phyloP scores from a whole-genome alignment of 2,329 filamentous ascomycete species.

The Fusarium anthophilum region DNA sequence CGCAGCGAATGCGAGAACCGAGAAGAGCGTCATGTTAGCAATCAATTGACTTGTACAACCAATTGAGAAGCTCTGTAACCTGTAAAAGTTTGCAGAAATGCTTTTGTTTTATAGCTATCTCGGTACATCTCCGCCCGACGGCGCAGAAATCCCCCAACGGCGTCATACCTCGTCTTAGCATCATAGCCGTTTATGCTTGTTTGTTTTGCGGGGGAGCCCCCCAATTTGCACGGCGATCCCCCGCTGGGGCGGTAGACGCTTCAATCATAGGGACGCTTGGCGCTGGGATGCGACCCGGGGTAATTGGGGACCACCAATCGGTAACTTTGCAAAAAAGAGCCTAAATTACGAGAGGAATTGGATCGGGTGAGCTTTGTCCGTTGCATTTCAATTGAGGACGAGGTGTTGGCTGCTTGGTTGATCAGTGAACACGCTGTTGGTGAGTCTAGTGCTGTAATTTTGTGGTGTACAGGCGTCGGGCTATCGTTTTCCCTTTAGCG shows the following conservation, averaged over 20 bases:
- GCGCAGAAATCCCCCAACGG: background rate
- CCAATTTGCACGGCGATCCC: conserved; percentile 27
- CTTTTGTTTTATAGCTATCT: conserved; percentile 15
- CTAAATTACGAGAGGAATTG: background rate
- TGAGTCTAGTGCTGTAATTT: background rate
- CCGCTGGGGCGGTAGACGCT: conserved; percentile 29
- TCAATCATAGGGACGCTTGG: conserved; percentile 30
- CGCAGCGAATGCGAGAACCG: conserved; percentile 21
- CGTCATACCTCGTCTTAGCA: conserved; percentile 7
- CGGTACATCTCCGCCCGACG: conserved; percentile 24
- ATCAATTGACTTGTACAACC: background rate
- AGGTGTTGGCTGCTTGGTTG: too few relatives aligned
- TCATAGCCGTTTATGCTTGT: background rate
- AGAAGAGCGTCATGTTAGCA: background rate
- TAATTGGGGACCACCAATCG: conserved; percentile 26
- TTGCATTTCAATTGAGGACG: background rate
- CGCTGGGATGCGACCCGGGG: background rate
- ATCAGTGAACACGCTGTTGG: background rate
- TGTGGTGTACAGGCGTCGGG: background rate
- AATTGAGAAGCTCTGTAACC: background rate
- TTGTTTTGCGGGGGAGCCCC: conserved; percentile 10
- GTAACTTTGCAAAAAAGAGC: background rate
- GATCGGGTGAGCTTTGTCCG: background rate
- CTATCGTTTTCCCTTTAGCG: background rate
- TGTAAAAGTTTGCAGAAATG: too few relatives aligned